Conservation (phyloP, 192 early-diverging fungal species). For the Podochytrium sp. region DNA sequence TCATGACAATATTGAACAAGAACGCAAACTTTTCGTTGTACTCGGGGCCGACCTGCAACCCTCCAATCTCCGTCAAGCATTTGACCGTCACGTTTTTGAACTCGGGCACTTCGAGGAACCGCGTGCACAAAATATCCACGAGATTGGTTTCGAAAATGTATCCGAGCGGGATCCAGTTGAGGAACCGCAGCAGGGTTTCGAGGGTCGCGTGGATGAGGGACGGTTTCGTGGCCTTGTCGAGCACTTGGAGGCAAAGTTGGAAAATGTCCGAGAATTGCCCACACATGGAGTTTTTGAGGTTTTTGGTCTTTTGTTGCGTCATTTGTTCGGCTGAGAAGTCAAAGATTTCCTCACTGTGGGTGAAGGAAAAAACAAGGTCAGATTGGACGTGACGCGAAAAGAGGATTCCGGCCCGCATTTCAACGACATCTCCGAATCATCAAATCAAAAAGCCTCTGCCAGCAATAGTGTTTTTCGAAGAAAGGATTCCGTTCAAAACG, state of each 20-base stretch:
- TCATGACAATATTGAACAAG: slow-evolving; percentile 86
- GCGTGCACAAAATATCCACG: slow-evolving; percentile 78
- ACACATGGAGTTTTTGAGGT: slow-evolving; percentile 94
- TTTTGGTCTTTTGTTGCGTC: slow-evolving; percentile 93
- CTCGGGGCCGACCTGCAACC: slow-evolving; percentile 75
- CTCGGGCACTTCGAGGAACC: slow-evolving; percentile 83
- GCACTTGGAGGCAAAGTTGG: slow-evolving; percentile 90
- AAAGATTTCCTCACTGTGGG: slow-evolving; percentile 94
- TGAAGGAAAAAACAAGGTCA: slow-evolving; percentile 18
- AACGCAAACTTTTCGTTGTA: slow-evolving; percentile 85
- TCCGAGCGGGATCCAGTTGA: slow-evolving; percentile 98
- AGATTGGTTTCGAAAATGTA: slow-evolving; percentile 97
- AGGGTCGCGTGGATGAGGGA: slow-evolving; percentile 90
- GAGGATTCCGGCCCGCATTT: no score
- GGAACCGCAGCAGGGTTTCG: slow-evolving; percentile 91
- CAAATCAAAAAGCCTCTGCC: background rate
- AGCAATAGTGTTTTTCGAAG: background rate
- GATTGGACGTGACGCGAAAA: slow-evolving; percentile 3
- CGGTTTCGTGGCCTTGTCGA: slow-evolving; percentile 88
- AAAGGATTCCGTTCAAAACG: no score
- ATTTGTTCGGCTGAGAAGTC: slow-evolving; percentile 99
- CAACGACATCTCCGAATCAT: no score
- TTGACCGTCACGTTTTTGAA: slow-evolving; percentile 95
- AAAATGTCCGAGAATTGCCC: slow-evolving; percentile 95
- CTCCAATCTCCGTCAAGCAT: slow-evolving; percentile 97